Evolutionary conservation across 1,284 basidiomycete species (phyloP).

Genomic region (Cryptococcus sp.): DNA sequence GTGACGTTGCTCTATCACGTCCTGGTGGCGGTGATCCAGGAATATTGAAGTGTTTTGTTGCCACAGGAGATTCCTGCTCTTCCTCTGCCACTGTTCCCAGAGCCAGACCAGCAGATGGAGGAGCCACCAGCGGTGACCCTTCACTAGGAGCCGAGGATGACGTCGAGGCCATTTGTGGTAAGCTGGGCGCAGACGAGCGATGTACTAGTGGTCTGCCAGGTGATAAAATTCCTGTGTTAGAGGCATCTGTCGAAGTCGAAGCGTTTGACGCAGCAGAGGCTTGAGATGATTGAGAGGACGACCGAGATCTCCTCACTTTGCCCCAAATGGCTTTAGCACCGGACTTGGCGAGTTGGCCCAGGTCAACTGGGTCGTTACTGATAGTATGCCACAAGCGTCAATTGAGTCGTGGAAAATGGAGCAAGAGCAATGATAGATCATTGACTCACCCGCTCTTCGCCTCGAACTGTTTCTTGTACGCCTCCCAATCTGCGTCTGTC

Average conservation of each 20-base stretch:
- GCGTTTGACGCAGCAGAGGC: slow-evolving; percentile 10
- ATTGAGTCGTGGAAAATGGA: neutral
- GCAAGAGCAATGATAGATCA: neutral
- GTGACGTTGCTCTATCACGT: too few species aligned
- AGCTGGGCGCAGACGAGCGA: too few species aligned
- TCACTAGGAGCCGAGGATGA: too few species aligned
- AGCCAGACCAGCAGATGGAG: too few species aligned
- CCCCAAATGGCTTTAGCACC: slow-evolving; percentile 47
- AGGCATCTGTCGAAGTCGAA: neutral
- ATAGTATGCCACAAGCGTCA: neutral
- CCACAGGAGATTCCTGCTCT: too few species aligned
- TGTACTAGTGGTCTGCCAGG: too few species aligned
- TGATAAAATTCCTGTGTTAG: too few species aligned
- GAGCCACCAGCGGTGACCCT: too few species aligned
- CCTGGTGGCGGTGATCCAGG: too few species aligned
- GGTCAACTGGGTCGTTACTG: slow-evolving; percentile 37
- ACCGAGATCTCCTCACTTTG: slow-evolving; percentile 31
- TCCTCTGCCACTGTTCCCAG: too few species aligned
- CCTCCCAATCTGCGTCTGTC: slow-evolving; percentile 50
- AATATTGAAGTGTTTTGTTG: too few species aligned
- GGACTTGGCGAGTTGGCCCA: slow-evolving; percentile 41
- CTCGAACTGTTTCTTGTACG: slow-evolving; percentile 41
- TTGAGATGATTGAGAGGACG: slow-evolving; percentile 7
- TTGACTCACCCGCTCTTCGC: slow-evolving; percentile 33
- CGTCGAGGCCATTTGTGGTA: too few species aligned